Evolutionary conservation across 768 basidiomycete genomes (phyloP).

Genomic region (Naganishia kalamii): DNA sequence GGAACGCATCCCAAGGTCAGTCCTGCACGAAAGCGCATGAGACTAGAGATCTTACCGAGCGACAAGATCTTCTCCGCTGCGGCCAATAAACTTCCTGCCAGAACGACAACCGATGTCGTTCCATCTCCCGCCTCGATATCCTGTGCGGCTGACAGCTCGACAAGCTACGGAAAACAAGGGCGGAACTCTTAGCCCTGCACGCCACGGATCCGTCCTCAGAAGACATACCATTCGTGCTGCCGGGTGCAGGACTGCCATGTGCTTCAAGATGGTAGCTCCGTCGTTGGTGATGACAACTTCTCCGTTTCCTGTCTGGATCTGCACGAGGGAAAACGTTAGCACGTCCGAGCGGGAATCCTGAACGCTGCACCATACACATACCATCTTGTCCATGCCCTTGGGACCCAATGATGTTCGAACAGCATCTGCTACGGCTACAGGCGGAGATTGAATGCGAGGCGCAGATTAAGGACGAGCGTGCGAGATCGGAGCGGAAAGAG

Average conservation of each 20-base stretch:
- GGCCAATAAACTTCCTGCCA: slow-evolving; percentile 84
- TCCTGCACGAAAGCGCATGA: background rate
- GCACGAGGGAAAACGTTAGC: background rate
- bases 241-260: slow-evolving; percentile 89
- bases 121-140: slow-evolving; percentile 98
- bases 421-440: slow-evolving; percentile 86
- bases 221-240: slow-evolving; percentile 88
- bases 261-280: slow-evolving; percentile 90
- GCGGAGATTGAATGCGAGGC: background rate
- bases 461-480: background rate
- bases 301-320: slow-evolving; percentile 95
- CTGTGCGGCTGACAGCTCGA: slow-evolving; percentile 94
- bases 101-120: slow-evolving; percentile 92
- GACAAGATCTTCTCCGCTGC: slow-evolving; percentile 94
- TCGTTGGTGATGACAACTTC: slow-evolving; percentile 98
- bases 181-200: background rate
- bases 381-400: slow-evolving; percentile 99
- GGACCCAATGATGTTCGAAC: slow-evolving; percentile 94
- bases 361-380: slow-evolving; percentile 41
- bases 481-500: background rate
- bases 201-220: background rate
- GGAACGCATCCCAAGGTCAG: background rate
- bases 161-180: slow-evolving; percentile 58
- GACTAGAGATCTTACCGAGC: slow-evolving; percentile 57
- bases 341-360: background rate